Evolutionary conservation across 2,329 filamentous ascomycete genomes (phyloP), one percentile per base, ranked within the genome.

Genomic region (Capronia epimyces): DNA sequence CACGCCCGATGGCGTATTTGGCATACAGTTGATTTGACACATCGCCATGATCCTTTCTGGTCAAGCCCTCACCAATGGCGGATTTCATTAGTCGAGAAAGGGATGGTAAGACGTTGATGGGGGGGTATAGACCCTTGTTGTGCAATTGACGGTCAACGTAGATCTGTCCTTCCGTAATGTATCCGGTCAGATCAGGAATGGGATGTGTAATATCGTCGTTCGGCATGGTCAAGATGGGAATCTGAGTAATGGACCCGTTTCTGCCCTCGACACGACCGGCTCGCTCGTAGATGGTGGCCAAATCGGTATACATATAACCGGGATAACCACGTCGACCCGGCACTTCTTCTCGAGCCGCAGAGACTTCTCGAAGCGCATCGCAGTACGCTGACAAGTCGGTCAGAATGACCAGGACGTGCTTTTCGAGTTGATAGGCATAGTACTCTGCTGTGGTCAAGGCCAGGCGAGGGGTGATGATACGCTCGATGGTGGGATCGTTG

Each of bases 231-330:
- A 98, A 72, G 69, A 98, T 98, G 54, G 93, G 93, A 65, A 98
- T 96, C 75, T 98, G 93, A 16, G 94, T 98, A 65, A 98, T 98
- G 64, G 93, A 98, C 55, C 94, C 93, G 66, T 97, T 96, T 64
- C 94, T 87, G 63, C 94, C 94, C 66, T 89, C 79, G 44, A 98
- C 93, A 86, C 93, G 93, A 67, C 93, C 93, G 63, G 93, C 93
- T 76, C 93, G 90, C 75, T 98, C 93, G 79, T 98, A 98, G 65
- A 98, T 96, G 67, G 93, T 98, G 53, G 93, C 96, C 83, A 98
- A 87, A 82, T 98, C 94, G 63, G 93, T 98, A 79, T 98, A 98
- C 93, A 98, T 98, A 81, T 98, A 98, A 87, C 93, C 93, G 47
- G 93, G 93, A 77, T 93, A 98, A 81, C 93, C 93, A 83, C 93